These are phyloP conservation scores for Venustampulla echinocandica DNA, from an alignment of 495 filamentous ascomycete genomes.

Conservation along the genomic window DNA sequence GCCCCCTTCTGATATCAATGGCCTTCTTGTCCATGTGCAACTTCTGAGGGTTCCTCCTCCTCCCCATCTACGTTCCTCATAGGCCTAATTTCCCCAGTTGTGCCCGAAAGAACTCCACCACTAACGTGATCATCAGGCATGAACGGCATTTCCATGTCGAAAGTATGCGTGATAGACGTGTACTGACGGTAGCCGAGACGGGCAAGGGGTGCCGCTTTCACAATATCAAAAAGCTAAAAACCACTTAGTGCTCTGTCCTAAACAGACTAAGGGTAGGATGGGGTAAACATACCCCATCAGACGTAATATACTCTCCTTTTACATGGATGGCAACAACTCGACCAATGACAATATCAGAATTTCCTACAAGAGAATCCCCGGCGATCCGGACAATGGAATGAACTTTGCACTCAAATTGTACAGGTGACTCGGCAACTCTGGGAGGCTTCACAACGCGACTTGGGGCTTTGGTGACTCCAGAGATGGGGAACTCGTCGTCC, in stretches of 20 bases:
- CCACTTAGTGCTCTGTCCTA: background rate
- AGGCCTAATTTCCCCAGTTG: too few relatives aligned
- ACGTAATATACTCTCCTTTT: constrained; percentile 6
- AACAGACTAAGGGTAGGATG: background rate
- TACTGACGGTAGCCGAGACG: constrained; percentile 12
- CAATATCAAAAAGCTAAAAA: constrained; percentile 5
- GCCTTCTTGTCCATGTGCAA: too few relatives aligned
- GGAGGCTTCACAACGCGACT: constrained; percentile 3
- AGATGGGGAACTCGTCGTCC: constrained; percentile 10
- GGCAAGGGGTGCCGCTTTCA: constrained; percentile 5
- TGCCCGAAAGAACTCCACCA: constrained; percentile 1
- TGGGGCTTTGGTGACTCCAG: background rate
- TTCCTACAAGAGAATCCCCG: constrained; percentile 3
- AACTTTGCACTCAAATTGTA: constrained; percentile 12
- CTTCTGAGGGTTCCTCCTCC: too few relatives aligned
- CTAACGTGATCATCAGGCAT: constrained; percentile 5
- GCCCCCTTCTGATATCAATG: too few relatives aligned
- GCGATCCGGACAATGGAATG: constrained; percentile 1
- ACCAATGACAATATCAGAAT: constrained; percentile 11
- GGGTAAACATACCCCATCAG: background rate
- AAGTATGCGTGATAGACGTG: constrained; percentile 1
- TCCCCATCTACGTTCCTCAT: too few relatives aligned
- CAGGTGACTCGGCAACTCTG: constrained; percentile 5
- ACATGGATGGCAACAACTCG: constrained; percentile 9
- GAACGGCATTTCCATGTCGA: constrained; percentile 7